Conservation (phyloP, 495 filamentous ascomycete species). For the Tuber melanosporum region DNA sequence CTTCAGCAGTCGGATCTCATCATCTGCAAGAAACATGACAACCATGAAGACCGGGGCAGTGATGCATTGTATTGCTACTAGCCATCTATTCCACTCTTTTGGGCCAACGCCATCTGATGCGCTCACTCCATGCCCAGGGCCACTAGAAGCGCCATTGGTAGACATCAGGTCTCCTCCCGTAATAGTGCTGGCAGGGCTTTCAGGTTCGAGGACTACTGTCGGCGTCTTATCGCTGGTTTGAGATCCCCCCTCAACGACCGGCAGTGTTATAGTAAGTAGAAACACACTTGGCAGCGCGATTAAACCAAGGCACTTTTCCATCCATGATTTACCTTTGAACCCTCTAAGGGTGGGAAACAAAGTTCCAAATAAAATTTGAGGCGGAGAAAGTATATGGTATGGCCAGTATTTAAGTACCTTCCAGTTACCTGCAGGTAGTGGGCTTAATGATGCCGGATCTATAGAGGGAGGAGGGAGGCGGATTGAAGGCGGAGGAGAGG, state of each 20-base stretch:
- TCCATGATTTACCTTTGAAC: conserved; percentile 68
- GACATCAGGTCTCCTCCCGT: conserved; percentile 9
- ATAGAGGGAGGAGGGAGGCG: conserved; percentile 50
- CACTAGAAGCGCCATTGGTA: neutral
- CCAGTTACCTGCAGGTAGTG: conserved; percentile 38
- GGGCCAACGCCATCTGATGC: conserved; percentile 34
- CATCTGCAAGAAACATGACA: conserved; percentile 53
- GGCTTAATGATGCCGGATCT: conserved; percentile 45
- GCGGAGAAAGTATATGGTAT: conserved; percentile 61
- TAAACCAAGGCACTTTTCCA: conserved; percentile 70
- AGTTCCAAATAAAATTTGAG: conserved; percentile 61
- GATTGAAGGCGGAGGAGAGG: conserved; percentile 51
- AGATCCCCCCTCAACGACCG: conserved; percentile 54
- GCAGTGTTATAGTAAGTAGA: conserved; percentile 82
- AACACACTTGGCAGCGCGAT: conserved; percentile 85
- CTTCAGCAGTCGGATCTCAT: conserved; percentile 50
- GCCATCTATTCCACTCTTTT: conserved; percentile 81
- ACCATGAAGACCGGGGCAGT: conserved; percentile 80
- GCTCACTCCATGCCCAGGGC: conserved; percentile 4
- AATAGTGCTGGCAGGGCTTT: conserved; percentile 4
- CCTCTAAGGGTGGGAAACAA: conserved; percentile 81
- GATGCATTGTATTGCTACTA: conserved; percentile 76
- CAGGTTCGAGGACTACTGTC: conserved; percentile 20
- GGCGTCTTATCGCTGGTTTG: neutral
- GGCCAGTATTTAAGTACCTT: conserved; percentile 62